Percentiles rank a stretch among this genome's conserved stretches.
Evolutionary conservation across 805 yeast species (phyloP).

Genomic region (Saturnispora sanitii): DNA sequence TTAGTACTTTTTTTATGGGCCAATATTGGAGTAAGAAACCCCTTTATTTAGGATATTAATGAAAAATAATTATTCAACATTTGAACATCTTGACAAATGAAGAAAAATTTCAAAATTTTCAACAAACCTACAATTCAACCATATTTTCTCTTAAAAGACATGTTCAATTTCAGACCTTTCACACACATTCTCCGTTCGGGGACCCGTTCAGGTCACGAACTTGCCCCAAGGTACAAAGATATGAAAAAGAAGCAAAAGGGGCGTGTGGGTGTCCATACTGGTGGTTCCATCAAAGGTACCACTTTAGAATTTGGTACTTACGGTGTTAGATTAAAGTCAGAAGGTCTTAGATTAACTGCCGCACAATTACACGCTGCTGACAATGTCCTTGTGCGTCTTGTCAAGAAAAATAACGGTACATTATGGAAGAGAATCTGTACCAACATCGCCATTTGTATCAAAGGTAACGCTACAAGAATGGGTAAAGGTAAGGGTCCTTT

Average conservation of each 20-base stretch:
- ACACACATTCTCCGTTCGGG: constrained; percentile 2
- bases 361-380: constrained; percentile 88
- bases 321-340: constrained; percentile 82
- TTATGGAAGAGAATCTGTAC: constrained; percentile 76
- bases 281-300: constrained; percentile 88
- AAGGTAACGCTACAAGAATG: constrained; percentile 99
- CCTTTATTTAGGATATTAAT: too few species aligned
- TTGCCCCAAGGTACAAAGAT: constrained; percentile 63
- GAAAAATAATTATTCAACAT: too few species aligned
- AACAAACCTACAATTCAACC: neutral
- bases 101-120: neutral
- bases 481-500: constrained; percentile 99
- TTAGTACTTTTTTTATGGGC: too few species aligned
- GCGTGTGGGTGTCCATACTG: constrained; percentile 85
- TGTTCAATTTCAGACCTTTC: constrained; percentile 7
- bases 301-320: constrained; percentile 69
- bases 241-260: constrained; percentile 84
- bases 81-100: too few species aligned
- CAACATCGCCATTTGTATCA: constrained; percentile 82
- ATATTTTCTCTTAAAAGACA: neutral
- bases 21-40: too few species aligned
- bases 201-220: constrained; percentile 41
- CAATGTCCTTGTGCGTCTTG: constrained; percentile 69
- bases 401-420: constrained; percentile 68
- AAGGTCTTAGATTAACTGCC: constrained; percentile 79